Evolutionary conservation across 2,329 filamentous ascomycete species (phyloP).

Genomic region (Aotearoamyces nothofagi): DNA sequence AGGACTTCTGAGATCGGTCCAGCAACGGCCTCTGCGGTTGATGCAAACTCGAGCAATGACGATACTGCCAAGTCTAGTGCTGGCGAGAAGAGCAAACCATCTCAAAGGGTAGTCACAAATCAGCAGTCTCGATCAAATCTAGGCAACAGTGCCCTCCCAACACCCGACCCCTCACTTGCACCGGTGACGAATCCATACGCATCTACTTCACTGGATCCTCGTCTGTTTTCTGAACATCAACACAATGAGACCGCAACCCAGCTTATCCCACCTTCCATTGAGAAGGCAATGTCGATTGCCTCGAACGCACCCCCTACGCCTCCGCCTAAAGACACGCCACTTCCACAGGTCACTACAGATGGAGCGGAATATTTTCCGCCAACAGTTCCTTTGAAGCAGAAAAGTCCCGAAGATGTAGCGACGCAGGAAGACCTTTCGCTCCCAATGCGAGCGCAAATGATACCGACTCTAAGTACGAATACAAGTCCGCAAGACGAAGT

Average conservation of each 20-base stretch:
- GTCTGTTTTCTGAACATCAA: constrained; percentile 9
- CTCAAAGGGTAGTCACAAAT: not conserved
- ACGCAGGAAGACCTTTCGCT: constrained; percentile 4
- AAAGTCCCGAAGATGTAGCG: constrained; percentile 1
- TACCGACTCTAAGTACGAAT: constrained; percentile 11
- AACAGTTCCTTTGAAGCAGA: constrained; percentile 6
- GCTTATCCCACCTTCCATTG: constrained; percentile 9
- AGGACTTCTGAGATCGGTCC: too few relatives aligned
- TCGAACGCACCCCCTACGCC: constrained; percentile 28
- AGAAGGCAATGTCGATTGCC: constrained; percentile 18
- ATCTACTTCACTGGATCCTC: constrained; percentile 11
- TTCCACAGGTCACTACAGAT: constrained; percentile 1
- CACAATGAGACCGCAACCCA: constrained; percentile 10
- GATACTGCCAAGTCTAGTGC: too few relatives aligned
- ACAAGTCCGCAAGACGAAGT: constrained; percentile 30
- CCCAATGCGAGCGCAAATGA: constrained; percentile 5
- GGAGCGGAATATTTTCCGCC: constrained; percentile 8
- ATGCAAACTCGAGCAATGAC: constrained; percentile 3
- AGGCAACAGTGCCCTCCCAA: constrained; percentile 7
- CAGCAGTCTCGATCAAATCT: constrained; percentile 1
- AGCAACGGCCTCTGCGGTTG: constrained; percentile 3
- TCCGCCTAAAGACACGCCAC: constrained; percentile 26
- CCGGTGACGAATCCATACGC: constrained; percentile 12
- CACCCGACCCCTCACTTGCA: constrained; percentile 11
- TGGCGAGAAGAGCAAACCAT: too few relatives aligned